phyloP scores from a whole-genome alignment of 257 asterid species.

The Galeopsis tetrahit region DNA sequence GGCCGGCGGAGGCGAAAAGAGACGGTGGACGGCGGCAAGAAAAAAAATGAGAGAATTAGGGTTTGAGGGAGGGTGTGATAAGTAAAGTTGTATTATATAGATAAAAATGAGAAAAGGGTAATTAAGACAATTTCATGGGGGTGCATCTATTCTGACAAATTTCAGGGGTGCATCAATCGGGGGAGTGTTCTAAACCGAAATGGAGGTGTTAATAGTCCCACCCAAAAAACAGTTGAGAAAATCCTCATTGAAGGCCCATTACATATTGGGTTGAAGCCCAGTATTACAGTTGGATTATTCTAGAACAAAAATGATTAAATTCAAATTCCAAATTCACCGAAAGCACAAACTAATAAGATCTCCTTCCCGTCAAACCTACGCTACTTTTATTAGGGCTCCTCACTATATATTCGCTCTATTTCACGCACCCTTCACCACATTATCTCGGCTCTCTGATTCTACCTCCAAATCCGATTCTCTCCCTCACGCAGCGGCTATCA shows the following conservation, averaged over 20 bases:
- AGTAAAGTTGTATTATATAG: too few species aligned
- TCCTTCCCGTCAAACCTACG: slow-evolving; percentile 42
- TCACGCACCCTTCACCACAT: neutral
- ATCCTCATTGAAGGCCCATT: neutral
- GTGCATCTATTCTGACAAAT: too few species aligned
- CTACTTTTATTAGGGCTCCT: slow-evolving; percentile 34
- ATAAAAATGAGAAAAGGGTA: too few species aligned
- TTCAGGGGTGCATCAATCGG: too few species aligned
- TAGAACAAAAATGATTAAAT: slow-evolving; percentile 19
- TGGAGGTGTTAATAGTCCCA: too few species aligned
- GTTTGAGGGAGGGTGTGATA: too few species aligned
- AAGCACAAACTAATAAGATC: slow-evolving; percentile 37
- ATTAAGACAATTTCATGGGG: too few species aligned
- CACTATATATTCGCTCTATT: slow-evolving; percentile 28
- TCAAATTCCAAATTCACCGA: slow-evolving; percentile 18
- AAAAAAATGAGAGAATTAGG: too few species aligned
- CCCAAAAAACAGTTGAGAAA: too few species aligned
- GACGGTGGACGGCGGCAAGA: too few species aligned
- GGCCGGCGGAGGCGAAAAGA: too few species aligned
- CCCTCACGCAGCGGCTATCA: neutral
- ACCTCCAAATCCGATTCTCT: neutral
- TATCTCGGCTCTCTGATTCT: neutral
- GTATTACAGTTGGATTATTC: neutral
- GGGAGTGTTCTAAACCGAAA: too few species aligned
- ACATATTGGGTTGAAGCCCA: neutral